Evolutionary conservation across 768 basidiomycete genomes (phyloP).

Genomic region (Naematelia encephala): DNA sequence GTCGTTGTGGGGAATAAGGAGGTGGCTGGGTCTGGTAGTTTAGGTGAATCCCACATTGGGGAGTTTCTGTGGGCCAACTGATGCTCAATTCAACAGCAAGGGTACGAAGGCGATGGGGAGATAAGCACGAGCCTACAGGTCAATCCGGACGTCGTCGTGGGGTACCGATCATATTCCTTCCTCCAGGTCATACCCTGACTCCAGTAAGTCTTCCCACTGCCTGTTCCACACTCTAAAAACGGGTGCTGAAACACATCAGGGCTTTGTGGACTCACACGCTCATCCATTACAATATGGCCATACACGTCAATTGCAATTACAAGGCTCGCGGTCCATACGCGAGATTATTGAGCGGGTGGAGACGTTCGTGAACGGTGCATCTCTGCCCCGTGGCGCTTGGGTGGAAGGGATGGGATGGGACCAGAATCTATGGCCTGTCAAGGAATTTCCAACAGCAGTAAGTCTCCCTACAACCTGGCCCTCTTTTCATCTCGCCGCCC

Average conservation of each 20-base stretch:
- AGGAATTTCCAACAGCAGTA: conserved; percentile 80
- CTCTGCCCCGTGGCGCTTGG: conserved; percentile 55
- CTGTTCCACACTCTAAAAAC: not conserved
- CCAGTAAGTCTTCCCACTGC: conserved; percentile 24
- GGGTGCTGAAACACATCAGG: conserved; percentile 22
- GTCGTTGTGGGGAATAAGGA: conserved; percentile 32
- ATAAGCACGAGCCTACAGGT: conserved; percentile 15
- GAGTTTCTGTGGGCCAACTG: not conserved
- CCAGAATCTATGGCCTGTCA: conserved; percentile 60
- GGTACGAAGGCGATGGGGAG: conserved; percentile 22
- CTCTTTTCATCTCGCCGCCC: not conserved
- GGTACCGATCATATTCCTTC: conserved; percentile 29
- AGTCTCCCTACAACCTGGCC: conserved; percentile 8
- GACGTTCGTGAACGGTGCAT: conserved; percentile 19
- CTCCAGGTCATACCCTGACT: conserved; percentile 32
- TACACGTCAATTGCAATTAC: conserved; percentile 35
- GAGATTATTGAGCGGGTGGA: conserved; percentile 40
- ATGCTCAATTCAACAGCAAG: conserved; percentile 3
- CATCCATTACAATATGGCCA: conserved; percentile 47
- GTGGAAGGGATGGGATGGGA: conserved; percentile 91
- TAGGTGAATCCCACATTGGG: conserved; percentile 19
- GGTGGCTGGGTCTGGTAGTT: conserved; percentile 35
- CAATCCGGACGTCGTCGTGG: conserved; percentile 4
- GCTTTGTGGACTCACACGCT: conserved; percentile 45
- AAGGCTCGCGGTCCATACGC: conserved; percentile 23